These are phyloP conservation scores for Apiospora kogelbergensis DNA, from an alignment of 2,329 filamentous ascomycete genomes.

Conservation along the genomic window DNA sequence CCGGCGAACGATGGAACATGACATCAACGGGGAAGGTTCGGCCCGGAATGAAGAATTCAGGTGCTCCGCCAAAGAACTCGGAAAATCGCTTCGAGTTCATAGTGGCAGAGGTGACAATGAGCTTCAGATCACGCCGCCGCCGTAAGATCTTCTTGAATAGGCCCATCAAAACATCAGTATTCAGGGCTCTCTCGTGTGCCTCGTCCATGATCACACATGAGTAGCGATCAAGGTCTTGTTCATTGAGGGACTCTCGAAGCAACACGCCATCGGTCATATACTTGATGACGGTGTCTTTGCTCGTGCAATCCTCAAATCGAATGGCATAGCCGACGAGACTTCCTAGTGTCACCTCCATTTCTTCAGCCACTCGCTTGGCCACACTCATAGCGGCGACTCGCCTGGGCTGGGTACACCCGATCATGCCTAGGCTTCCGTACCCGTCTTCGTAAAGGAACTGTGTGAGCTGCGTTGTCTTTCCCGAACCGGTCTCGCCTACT, in stretches of 20 bases:
- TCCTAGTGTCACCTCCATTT: slow-evolving; percentile 93
- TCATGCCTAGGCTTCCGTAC: slow-evolving; percentile 83
- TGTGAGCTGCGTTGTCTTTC: slow-evolving; percentile 95
- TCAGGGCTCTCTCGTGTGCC: slow-evolving; percentile 92
- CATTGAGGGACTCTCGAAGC: slow-evolving; percentile 87
- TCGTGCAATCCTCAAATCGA: slow-evolving; percentile 97
- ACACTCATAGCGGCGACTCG: slow-evolving; percentile 99
- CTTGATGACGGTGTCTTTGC: slow-evolving; percentile 92
- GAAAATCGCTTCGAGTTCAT: slow-evolving; percentile 98
- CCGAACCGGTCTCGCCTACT: slow-evolving; percentile 94
- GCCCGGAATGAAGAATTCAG: slow-evolving; percentile 94
- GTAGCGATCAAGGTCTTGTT: slow-evolving; percentile 91
- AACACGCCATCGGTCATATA: slow-evolving; percentile 99
- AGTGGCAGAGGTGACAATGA: slow-evolving; percentile 96
- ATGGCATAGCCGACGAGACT: slow-evolving; percentile 93
- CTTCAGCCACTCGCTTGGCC: slow-evolving; percentile 94
- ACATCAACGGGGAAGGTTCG: slow-evolving; percentile 96
- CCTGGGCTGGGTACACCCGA: slow-evolving; percentile 93
- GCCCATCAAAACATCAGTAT: slow-evolving; percentile 97
- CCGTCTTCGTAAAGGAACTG: slow-evolving; percentile 97
- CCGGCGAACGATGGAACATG: slow-evolving; percentile 90
- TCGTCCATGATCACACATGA: slow-evolving; percentile 99
- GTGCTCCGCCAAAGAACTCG: slow-evolving; percentile 92
- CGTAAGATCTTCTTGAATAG: slow-evolving; percentile 96
- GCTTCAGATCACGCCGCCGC: slow-evolving; percentile 83